Evolutionary conservation across 176 grass and related monocot genomes (phyloP), one percentile per base, ranked within the genome.

Genomic region (Urochloa ruziziensis): DNA sequence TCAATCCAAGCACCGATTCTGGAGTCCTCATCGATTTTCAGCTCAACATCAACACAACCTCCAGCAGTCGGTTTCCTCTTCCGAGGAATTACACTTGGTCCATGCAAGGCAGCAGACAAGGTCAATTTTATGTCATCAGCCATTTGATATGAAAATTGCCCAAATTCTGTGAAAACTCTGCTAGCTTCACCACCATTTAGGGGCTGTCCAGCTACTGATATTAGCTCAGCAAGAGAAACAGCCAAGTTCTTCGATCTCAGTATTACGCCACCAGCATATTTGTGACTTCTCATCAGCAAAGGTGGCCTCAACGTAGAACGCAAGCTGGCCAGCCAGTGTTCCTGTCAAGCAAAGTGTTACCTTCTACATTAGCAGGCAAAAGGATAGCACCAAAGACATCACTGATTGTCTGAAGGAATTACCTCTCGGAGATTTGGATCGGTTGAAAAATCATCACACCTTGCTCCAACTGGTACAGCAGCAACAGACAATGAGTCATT

Each of bases 1-100:
- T 98, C 89, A 18, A 98, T 48, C 95, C 95, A 98, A 16, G 86
- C 82, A 33, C 92, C 92, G 10, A 93, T 40, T 80, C 88, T 98
- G 5, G 91, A 86, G 75, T 92, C 91, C 94, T 98, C 92, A 71
- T 95, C 91, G 3, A 95, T 48, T 56, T 91, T 90, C 75, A 98
- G 68, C 27, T 86, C 75, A 2, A 98, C 8, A 5, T 78, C 80
- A 62, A 95, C 4, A 32, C 88, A 93, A 77, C 96, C 96, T 82
- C 84, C 87, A n/a, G 82, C 47, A 47, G 59, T 74, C 19, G 63
- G 79, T 80, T 90, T 84, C 66, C 85, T 89, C 43, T 67, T 75
- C 35, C 75, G 68, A 67, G 83, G 52, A 70, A 84, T 58, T 64
- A 71, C 56, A 72, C 62, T 40, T 4, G 89, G 84, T 78, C 85